Evolutionary conservation across 805 yeast species (phyloP), one percentile per base, ranked within the genome.

Genomic region (Zygotorulaspora florentina): DNA sequence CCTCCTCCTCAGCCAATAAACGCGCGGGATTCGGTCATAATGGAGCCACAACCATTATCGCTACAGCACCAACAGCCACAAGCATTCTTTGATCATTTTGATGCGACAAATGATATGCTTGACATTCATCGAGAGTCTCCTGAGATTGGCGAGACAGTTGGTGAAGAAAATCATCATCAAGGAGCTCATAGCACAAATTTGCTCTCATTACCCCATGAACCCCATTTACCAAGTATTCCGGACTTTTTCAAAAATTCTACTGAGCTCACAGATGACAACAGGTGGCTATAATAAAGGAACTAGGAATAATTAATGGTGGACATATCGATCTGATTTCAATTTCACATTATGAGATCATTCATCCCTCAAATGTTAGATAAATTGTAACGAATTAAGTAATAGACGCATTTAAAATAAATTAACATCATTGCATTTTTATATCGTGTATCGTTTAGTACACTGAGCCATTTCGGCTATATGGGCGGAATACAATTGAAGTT

Each of bases 171-270:
- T 28, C 44, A 43, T n/a, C 45, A 43, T 18, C 35, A 39, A 13
- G 35, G 29, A 13, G 39, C 34, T 28, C 28, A 46, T 18, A 43
- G 34, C 13, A 37, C 37, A 17, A 37, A 48, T 35, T 39, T 51
- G 40, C 46, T 51, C 10, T 46, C 54, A 9, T 27, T 51, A 13
- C 41, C 52, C 6, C 47, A 48, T 33, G 52, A 51, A 26, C 27
- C 51, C 10, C 49, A 50, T 10, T 42, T 53, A 30, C 56, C 55
- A 36, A 49, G 49, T 27, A 57, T 54, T n/a, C 60, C 59, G 8
- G 62, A 58, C 40, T 58, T 58, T 45, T 50, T 56, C 31, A 48
- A 48, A 35, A 53, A 51, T 33, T 44, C 57, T 11, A 44, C 48
- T 18, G 58, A 56, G 27, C 39, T 56, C 11, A 35, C 52, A 13